Evolutionary conservation across 495 filamentous ascomycete genomes (phyloP), one percentile per base, ranked within the genome.

Genomic region (Schizothecium vesticola): DNA sequence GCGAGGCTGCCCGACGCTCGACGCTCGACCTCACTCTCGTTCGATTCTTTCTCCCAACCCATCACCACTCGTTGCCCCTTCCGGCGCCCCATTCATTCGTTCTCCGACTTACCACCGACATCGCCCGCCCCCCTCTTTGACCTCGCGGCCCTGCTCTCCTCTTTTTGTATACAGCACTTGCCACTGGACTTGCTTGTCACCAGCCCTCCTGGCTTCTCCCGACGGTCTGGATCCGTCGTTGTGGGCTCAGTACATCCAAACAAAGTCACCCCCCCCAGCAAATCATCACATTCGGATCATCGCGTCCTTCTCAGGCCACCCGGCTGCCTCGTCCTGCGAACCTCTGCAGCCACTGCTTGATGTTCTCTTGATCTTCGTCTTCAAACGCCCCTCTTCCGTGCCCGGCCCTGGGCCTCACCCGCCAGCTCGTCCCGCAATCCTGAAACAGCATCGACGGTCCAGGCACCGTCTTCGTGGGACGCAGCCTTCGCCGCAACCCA

Each of bases 361-460:
- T 80, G 75, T 74, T 74, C 76, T 78, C 76, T 74, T 77, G 79
- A 78, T 81, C 79, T 68, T 67, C 77, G 31, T 60, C 64, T 71
- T 75, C 69, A 75, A 77, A 77, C 75, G 70, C 68, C 69, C 64
- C 57, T 62, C 61, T 67, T 63, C 67, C 63, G 62, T 26, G 65
- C 65, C 28, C 29, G 43, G 33, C 23, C 60, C 65, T 69, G 56
- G 57, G 69, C 67, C 25, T 63, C 26, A 51, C 63, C 62, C 60
- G 60, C 33, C 28, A 71, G 64, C 71, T 58, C 57, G 71, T 74
- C 69, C 76, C 71, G 74, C 75, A 71, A 64, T 71, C 59, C 74
- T 79, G 77, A 80, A 80, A 80, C 78, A 64, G 67, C 59, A 67
- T 63, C 64, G 28, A 61, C 67, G 29, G 26, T 70, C 66, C 59